Conservation (phyloP, 495 filamentous ascomycete genomes). For the Immersiella caudata region DNA sequence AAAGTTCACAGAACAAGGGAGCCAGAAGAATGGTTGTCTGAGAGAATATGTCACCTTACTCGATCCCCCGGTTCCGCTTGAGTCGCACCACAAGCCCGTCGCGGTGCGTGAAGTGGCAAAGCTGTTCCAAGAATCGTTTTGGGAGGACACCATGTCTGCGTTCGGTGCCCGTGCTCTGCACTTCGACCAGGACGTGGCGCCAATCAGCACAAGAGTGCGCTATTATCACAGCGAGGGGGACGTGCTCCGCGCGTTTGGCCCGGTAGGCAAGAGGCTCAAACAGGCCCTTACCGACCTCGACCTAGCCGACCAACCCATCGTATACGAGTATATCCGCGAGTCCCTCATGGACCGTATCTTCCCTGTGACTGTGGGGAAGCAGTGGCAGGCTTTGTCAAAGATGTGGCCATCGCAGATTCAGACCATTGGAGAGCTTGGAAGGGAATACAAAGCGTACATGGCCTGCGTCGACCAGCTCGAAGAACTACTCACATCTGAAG, state of each 20-base stretch:
- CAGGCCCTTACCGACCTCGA: not conserved
- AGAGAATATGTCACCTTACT: not conserved
- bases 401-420: not conserved
- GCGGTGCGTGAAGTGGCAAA: not conserved
- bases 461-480: too few species aligned
- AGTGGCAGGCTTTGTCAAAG: not conserved
- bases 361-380: not conserved
- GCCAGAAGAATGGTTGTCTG: not conserved
- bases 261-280: not conserved
- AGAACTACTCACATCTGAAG: not conserved
- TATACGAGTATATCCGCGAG: not conserved
- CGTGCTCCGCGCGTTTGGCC: not conserved
- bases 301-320: not conserved
- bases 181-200: not conserved
- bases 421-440: too few species aligned
- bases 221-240: not conserved
- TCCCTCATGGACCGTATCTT: not conserved
- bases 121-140: slow-evolving; percentile 1
- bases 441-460: too few species aligned
- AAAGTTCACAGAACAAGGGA: too few species aligned
- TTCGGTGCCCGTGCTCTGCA: not conserved
- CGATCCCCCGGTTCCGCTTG: not conserved
- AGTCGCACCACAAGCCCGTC: not conserved
- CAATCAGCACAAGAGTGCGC: not conserved
- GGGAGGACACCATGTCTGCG: not conserved